Evolutionary conservation across 1,284 basidiomycete species (phyloP).

Genomic region (Tylopilus microsporus): DNA sequence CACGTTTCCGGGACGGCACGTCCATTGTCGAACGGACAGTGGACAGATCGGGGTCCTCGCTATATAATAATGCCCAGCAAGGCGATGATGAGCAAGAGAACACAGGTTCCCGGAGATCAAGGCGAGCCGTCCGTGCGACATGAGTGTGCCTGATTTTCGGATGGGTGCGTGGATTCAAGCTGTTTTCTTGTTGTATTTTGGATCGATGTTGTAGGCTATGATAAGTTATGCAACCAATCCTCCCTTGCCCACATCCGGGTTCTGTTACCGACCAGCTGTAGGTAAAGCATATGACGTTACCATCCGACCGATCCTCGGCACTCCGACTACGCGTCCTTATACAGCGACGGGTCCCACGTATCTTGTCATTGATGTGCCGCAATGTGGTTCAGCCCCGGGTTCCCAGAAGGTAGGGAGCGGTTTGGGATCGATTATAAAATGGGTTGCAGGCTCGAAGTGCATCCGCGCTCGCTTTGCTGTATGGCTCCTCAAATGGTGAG

Average conservation of each 20-base stretch:
- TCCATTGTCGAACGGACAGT: slow-evolving; percentile 81
- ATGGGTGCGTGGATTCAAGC: background rate
- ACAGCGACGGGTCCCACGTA: background rate
- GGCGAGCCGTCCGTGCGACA: slow-evolving; percentile 9
- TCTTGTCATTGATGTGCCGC: background rate
- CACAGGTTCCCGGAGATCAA: slow-evolving; percentile 22
- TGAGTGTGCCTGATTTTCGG: background rate
- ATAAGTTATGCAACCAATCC: background rate
- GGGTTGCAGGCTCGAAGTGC: background rate
- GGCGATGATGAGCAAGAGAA: slow-evolving; percentile 18
- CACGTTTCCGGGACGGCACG: slow-evolving; percentile 89
- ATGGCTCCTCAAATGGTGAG: background rate
- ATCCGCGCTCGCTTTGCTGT: background rate
- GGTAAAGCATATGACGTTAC: background rate
- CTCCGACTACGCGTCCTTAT: background rate
- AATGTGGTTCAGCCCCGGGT: too few species aligned
- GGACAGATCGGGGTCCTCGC: slow-evolving; percentile 49
- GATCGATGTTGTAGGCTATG: slow-evolving; percentile 17
- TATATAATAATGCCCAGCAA: slow-evolving; percentile 31
- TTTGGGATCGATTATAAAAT: background rate
- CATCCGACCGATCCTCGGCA: background rate
- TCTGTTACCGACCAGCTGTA: too few species aligned
- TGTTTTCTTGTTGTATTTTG: slow-evolving; percentile 5
- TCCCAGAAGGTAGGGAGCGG: background rate
- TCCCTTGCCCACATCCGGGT: background rate